phyloP scores from a whole-genome alignment of 2,329 filamentous ascomycete genomes.

The Phyllosticta citribraziliensis region DNA sequence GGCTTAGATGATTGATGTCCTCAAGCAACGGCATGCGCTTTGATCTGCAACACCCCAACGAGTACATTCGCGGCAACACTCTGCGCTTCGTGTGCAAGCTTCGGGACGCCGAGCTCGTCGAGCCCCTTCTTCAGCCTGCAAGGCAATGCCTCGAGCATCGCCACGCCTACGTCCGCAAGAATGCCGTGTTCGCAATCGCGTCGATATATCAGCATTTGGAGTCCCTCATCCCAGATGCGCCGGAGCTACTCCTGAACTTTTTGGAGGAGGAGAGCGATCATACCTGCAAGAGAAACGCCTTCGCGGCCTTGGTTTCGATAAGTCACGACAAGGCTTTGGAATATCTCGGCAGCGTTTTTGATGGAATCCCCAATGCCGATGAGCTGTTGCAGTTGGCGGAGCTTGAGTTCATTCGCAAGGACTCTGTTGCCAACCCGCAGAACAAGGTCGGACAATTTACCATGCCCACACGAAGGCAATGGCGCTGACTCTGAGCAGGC shows the following conservation, averaged over 20 bases:
- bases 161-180: conserved; percentile 96
- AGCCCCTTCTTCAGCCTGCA: conserved; percentile 86
- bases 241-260: conserved; percentile 84
- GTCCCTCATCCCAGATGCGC: conserved; percentile 85
- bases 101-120: conserved; percentile 88
- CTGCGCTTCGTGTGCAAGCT: conserved; percentile 95
- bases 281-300: conserved; percentile 96
- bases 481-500: conserved; percentile 42
- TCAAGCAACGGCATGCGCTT: conserved; percentile 92
- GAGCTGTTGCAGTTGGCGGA: conserved; percentile 89
- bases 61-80: conserved; percentile 98
- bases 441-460: conserved; percentile 63
- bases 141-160: conserved; percentile 89
- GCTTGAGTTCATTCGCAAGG: conserved; percentile 94
- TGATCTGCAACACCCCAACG: conserved; percentile 93
- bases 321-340: conserved; percentile 86
- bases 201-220: conserved; percentile 89
- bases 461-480: not conserved
- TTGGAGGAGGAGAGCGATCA: conserved; percentile 83
- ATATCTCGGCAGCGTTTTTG: conserved; percentile 82
- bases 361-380: conserved; percentile 87
- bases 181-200: conserved; percentile 88
- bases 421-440: conserved; percentile 85
- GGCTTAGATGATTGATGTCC: conserved; percentile 3
- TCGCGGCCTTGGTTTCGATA: conserved; percentile 81